These are phyloP conservation scores for Aspergillus nidulans DNA, from an alignment of 495 filamentous ascomycete genomes.

Conservation along the genomic window DNA sequence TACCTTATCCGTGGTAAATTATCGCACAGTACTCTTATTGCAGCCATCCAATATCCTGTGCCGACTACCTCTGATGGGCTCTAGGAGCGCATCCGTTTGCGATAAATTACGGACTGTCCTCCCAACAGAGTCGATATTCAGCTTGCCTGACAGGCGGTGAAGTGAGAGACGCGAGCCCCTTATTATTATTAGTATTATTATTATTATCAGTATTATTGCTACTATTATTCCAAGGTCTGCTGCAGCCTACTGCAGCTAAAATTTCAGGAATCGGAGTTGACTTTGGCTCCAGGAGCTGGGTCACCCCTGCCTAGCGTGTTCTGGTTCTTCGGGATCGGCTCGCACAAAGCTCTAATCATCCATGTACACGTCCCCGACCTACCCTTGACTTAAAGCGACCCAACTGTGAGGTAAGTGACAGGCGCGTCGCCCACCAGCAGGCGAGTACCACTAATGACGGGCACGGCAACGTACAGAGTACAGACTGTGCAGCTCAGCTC, in stretches of 20 bases:
- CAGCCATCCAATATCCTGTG: too few species aligned
- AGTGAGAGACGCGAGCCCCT: not conserved
- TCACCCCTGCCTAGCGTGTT: not conserved
- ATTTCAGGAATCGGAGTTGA: not conserved
- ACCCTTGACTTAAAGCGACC: not conserved
- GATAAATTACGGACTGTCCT: too few species aligned
- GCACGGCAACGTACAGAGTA: not conserved
- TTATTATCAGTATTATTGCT: too few species aligned
- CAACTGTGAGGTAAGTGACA: not conserved
- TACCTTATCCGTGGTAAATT: too few species aligned
- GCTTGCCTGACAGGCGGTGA: not conserved
- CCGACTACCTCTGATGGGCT: too few species aligned
- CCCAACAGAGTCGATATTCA: too few species aligned
- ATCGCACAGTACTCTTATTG: too few species aligned
- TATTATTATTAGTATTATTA: too few species aligned
- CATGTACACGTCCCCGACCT: not conserved
- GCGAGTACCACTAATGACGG: not conserved
- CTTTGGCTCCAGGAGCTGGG: not conserved
- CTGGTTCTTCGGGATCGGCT: not conserved
- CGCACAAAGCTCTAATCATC: not conserved
- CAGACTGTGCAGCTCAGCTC: not conserved
- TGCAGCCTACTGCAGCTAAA: not conserved
- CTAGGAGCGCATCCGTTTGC: too few species aligned
- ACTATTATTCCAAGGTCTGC: not conserved
- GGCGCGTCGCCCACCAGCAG: not conserved